Base-by-base conservation (phyloP, 805 yeast genomes). In the Lachancea sp. region DNA sequence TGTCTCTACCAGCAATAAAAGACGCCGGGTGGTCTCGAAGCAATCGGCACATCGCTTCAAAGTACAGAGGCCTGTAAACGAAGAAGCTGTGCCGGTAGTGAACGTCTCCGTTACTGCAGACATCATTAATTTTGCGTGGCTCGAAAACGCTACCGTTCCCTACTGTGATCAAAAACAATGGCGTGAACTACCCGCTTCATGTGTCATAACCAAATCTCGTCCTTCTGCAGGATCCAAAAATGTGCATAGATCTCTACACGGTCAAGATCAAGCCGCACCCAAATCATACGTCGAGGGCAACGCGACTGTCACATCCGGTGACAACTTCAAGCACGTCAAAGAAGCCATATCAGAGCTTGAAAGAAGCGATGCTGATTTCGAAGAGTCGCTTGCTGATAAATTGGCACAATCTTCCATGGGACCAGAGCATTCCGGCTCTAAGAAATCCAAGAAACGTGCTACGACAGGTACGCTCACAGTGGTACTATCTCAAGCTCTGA, bases 401-500 rank as follows among this genome's bases (percentile, higher is more conserved):
- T 34, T 62, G 27, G 57, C 55, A 17, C 46, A 53, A 8, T 38
- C 54, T 13, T 56, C 52, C 19, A 54, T 42, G 8, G 49, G 51
- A 31, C 50, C 55, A 47, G 62, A 53, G 46, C 61, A 46, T 41
- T 51, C 49, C 38, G 62, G 51, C 35, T 51, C 62, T 27, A 53
- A 58, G 36, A 64, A 66, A 48, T 65, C 66, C 37, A 69, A 69
- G 47, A 74, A 76, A 49, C 73, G 72, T 45, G 77, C 80, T 17
- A 75, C 79, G 8, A 78, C 85, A 4, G 95, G 93, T 42, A 79
- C 96, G 1, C 76, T 90, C 49, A 79, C 96, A 1, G 81, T 85
- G 1, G 78, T 93, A n/a, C 71, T 93, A 37, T 72, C 90, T 12
- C 99, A 93, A 68, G 91, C 99, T 0, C 72, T 93, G 50, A 81